phyloP scores from a whole-genome alignment of 345 rosid genomes.

The Eucalyptus virginea region DNA sequence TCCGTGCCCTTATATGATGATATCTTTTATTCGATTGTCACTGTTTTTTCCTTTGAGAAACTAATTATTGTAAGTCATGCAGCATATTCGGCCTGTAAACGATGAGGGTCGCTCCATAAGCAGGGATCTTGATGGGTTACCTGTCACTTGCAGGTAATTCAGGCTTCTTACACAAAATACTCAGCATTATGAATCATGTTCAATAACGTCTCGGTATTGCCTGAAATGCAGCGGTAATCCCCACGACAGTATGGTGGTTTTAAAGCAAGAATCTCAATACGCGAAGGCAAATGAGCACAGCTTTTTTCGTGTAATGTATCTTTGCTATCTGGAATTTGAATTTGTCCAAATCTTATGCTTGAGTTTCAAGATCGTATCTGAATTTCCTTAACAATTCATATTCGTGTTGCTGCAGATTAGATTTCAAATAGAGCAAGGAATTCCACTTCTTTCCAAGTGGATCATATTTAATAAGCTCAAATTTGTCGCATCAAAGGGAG shows the following conservation, averaged over 20 bases:
- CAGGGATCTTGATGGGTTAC: slow-evolving; percentile 81
- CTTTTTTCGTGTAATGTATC: slow-evolving; percentile 67
- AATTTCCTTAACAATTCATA: neutral
- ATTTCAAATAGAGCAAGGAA: slow-evolving; percentile 91
- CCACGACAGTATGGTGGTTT: slow-evolving; percentile 79
- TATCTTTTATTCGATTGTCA: neutral
- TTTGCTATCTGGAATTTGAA: neutral
- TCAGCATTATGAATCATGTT: slow-evolving; percentile 1
- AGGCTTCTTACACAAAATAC: neutral
- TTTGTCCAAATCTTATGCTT: neutral
- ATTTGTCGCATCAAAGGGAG: slow-evolving; percentile 73
- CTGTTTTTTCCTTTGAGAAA: neutral
- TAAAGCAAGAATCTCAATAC: slow-evolving; percentile 90
- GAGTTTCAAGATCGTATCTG: neutral
- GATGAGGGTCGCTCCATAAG: slow-evolving; percentile 83
- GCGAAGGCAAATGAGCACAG: slow-evolving; percentile 68
- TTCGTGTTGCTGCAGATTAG: slow-evolving; percentile 40
- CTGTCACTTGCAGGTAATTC: slow-evolving; percentile 79
- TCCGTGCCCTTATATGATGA: neutral
- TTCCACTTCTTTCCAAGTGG: slow-evolving; percentile 89
- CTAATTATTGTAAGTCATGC: slow-evolving; percentile 4
- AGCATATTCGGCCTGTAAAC: slow-evolving; percentile 77
- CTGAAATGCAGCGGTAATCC: slow-evolving; percentile 59
- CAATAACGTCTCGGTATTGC: slow-evolving; percentile 2
- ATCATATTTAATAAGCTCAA: slow-evolving; percentile 86